These are phyloP conservation scores for Trichoderma afroharzianum DNA, from an alignment of 2,329 filamentous ascomycete genomes.

Conservation along the genomic window DNA sequence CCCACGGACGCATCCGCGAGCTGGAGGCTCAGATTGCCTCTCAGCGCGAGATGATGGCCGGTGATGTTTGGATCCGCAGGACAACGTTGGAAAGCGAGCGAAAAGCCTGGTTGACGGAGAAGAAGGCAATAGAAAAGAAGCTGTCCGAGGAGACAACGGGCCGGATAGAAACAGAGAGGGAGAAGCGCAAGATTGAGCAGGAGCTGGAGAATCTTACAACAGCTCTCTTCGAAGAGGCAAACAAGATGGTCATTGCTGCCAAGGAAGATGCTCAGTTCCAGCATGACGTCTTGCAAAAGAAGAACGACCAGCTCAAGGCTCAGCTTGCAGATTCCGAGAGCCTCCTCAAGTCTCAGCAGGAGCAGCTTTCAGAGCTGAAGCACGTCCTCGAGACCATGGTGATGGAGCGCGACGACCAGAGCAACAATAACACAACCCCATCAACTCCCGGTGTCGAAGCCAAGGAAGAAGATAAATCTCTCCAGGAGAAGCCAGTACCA, in stretches of 20 bases:
- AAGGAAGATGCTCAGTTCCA: slow-evolving; percentile 86
- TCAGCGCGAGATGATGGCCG: slow-evolving; percentile 68
- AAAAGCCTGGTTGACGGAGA: slow-evolving; percentile 56
- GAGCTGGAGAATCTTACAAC: slow-evolving; percentile 88
- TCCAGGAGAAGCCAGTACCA: slow-evolving; percentile 30
- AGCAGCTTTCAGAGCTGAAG: slow-evolving; percentile 89
- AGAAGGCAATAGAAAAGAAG: slow-evolving; percentile 53
- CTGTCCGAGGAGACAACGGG: slow-evolving; percentile 63
- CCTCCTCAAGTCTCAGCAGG: slow-evolving; percentile 83
- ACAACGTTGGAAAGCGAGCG: slow-evolving; percentile 72
- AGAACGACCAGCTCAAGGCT: slow-evolving; percentile 80
- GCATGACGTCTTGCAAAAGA: slow-evolving; percentile 73
- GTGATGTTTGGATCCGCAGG: slow-evolving; percentile 72
- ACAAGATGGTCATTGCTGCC: slow-evolving; percentile 89
- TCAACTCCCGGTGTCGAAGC: slow-evolving; percentile 76
- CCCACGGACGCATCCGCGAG: slow-evolving; percentile 62
- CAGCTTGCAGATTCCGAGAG: slow-evolving; percentile 85
- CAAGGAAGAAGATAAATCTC: slow-evolving; percentile 41
- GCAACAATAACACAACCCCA: slow-evolving; percentile 64
- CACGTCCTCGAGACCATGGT: slow-evolving; percentile 85
- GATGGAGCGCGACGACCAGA: slow-evolving; percentile 67
- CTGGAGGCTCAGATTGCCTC: slow-evolving; percentile 65
- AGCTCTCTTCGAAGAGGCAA: slow-evolving; percentile 95
- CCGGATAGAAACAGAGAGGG: slow-evolving; percentile 65
- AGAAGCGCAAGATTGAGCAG: slow-evolving; percentile 85